phyloP scores from a whole-genome alignment of 352 stramenopile genomes.

The Phytophthora constricta region DNA sequence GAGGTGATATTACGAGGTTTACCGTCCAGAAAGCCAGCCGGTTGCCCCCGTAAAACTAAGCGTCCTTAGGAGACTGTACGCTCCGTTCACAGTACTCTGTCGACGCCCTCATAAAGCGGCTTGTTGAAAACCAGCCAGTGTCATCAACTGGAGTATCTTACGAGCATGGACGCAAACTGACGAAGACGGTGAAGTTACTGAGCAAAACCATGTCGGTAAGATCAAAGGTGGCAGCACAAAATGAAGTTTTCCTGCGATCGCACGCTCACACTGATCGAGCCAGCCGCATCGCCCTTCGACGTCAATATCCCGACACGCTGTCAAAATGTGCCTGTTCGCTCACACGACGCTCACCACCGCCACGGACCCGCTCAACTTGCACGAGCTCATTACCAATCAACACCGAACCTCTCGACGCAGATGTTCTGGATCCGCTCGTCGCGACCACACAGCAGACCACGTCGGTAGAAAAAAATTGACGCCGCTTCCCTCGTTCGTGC shows the following conservation, averaged over 20 bases:
- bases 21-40: background rate
- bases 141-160: conserved; percentile 21
- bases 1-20: conserved; percentile 3
- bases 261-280: conserved; percentile 16
- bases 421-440: background rate
- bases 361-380: conserved; percentile 2
- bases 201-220: background rate
- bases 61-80: background rate
- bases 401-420: background rate
- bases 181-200: background rate
- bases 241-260: conserved; percentile 8
- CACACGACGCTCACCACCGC: background rate
- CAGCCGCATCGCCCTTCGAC: background rate
- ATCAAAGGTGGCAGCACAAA: too few species aligned
- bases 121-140: conserved; percentile 14
- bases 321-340: background rate
- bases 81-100: conserved; percentile 2
- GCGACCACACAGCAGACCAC: conserved; percentile 6
- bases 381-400: background rate
- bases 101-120: background rate
- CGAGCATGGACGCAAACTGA: background rate
- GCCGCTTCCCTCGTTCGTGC: conserved; percentile 8
- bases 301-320: background rate
- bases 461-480: conserved; percentile 1
- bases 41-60: conserved; percentile 3